Base-by-base conservation (phyloP, 805 yeast species). In the Saccharomycopsis vini region DNA sequence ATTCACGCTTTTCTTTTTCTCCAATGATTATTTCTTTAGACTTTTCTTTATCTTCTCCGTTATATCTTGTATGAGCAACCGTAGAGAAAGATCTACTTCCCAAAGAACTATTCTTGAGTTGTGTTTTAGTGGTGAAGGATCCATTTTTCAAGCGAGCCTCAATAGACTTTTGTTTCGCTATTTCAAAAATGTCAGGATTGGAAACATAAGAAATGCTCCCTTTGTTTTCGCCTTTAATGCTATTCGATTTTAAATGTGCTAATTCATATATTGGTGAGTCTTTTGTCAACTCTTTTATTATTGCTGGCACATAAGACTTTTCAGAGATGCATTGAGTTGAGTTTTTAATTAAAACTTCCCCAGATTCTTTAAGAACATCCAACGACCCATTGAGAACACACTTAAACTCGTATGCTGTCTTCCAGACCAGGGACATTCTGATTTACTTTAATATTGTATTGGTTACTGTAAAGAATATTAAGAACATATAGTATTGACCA, bases 1-100 rank as follows among this genome's bases (percentile, higher is more conserved):
- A 61, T 28, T 62, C 67, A n/a, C 61, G 61, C 43, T 58, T 59
- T 5, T 54, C 59, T n/a, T 59, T 55, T 42, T 54, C 58, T 1
- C 69, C 69, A 29, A 62, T 46, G 1, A 56, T 48, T 18, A 20
- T 23, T 13, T 40, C 51, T 37, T 57, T 55, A 40, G 5, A 13
- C 6, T 26, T 21, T 21, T 29, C 35, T 2, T 29, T 31, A 6
- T 29, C 20, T 3, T 20, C 21, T 3, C 16, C 4, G 20, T 20
- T n/a, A 9, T 20, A 18, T 34, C 35, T 23, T 13, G 18, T 37
- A 19, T 7, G 12, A 20, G 19, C 13, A 19, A 21, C 20, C 19
- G 49, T 45, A 12, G 42, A 36, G 20, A 36, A 40, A 5, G 34
- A 23, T 36, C 44, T 31, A 18, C 38, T 33, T 18, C 29, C 18